These are phyloP conservation scores for Cubamyces sp. DNA, from an alignment of 768 basidiomycete genomes.

Conservation along the genomic window DNA sequence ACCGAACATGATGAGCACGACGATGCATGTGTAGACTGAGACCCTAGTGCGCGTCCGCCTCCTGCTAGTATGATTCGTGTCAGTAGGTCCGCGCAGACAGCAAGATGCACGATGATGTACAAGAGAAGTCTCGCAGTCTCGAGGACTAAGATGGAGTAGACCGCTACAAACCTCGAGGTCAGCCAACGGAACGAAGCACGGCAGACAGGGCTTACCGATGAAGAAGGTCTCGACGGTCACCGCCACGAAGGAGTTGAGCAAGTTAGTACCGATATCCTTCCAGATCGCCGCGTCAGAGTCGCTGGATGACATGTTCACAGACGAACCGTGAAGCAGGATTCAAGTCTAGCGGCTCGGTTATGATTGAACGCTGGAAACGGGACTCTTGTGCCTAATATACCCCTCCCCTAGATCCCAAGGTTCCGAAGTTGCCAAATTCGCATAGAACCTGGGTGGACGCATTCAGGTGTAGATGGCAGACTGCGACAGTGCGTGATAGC, in stretches of 20 bases:
- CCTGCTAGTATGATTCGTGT: background rate
- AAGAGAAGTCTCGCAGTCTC: no score
- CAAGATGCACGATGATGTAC: no score
- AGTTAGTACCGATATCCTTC: background rate
- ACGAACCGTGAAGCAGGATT: no score
- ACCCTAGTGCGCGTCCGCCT: background rate
- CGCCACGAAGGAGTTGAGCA: conserved; percentile 1
- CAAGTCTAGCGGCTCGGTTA: no score
- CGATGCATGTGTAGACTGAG: background rate
- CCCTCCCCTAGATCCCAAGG: no score
- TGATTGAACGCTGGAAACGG: no score
- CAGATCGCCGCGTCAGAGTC: background rate
- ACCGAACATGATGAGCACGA: conserved; percentile 18
- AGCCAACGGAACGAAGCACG: background rate
- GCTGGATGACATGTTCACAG: conserved; percentile 29
- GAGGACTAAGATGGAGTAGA: background rate
- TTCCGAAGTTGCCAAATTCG: no score
- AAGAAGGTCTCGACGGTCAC: conserved; percentile 3
- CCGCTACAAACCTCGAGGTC: background rate
- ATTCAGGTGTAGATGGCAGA: no score
- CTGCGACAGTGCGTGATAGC: no score
- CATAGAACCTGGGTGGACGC: no score
- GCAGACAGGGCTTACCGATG: background rate
- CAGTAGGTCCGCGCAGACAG: no score
- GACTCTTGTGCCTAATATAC: no score